A percentile compares a stretch with the other conserved stretches of the same genome.
Evolutionary conservation across 1,139 yeast genomes (phyloP).

Genomic region (Lodderomyces elongisporus): DNA sequence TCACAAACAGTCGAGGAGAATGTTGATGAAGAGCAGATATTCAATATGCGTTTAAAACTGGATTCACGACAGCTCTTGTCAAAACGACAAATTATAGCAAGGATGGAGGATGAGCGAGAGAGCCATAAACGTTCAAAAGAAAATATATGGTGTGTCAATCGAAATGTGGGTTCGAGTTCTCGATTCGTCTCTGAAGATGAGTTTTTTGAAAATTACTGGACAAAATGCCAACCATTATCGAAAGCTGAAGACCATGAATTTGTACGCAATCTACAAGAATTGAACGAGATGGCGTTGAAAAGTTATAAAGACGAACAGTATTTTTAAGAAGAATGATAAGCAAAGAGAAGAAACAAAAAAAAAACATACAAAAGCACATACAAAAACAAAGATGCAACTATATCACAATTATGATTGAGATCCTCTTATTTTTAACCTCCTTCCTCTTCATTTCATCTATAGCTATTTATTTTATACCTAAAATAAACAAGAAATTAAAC

Average conservation of each 20-base stretch:
- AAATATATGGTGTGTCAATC: conserved; percentile 61
- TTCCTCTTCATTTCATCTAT: too few species aligned
- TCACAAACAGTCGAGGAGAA: conserved; percentile 18
- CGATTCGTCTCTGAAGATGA: conserved; percentile 46
- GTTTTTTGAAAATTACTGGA: conserved; percentile 57
- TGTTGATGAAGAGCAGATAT: conserved; percentile 28
- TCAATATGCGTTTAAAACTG: conserved; percentile 22
- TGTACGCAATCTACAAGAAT: conserved; percentile 46
- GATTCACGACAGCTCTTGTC: conserved; percentile 25
- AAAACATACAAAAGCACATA: too few species aligned
- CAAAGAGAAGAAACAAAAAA: not conserved
- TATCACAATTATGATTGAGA: too few species aligned
- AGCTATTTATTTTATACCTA: conserved; percentile 16
- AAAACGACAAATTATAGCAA: conserved; percentile 54
- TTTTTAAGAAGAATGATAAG: not conserved
- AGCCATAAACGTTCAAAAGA: conserved; percentile 77
- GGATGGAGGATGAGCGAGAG: conserved; percentile 88
- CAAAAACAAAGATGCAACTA: too few species aligned
- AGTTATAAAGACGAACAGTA: conserved; percentile 41
- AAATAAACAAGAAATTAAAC: not conserved
- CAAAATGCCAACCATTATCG: conserved; percentile 39
- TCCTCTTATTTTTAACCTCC: too few species aligned
- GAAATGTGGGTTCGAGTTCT: conserved; percentile 41
- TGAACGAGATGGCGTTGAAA: conserved; percentile 44
- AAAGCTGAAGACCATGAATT: conserved; percentile 42